A percentile compares a stretch with the other conserved stretches of the same genome.
Conservation (phyloP, 371 early-diverging fungal genomes). For the Circinella umbellata region DNA sequence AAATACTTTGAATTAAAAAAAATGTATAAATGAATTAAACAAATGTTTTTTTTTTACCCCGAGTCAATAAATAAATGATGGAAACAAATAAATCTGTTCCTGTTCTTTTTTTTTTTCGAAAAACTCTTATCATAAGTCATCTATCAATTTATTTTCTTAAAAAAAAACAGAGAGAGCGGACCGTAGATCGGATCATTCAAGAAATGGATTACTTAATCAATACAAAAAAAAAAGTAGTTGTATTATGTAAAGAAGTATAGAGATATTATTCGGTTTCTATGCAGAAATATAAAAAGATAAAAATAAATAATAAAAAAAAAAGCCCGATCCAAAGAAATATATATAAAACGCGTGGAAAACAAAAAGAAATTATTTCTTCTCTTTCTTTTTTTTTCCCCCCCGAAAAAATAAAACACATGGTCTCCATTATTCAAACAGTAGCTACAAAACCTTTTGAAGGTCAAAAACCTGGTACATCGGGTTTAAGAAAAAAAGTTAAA, state of each 20-base stretch:
- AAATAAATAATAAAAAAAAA: too few species aligned
- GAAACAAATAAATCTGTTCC: background rate
- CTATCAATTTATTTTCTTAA: too few species aligned
- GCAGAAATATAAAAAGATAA: background rate
- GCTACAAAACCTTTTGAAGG: constrained; percentile 78
- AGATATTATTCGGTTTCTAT: background rate
- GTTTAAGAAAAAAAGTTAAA: constrained; percentile 94
- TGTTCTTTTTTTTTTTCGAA: background rate
- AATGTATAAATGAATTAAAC: too few species aligned
- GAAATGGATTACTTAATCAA: background rate
- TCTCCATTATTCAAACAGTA: constrained; percentile 54
- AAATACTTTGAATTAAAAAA: too few species aligned
- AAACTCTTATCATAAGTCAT: too few species aligned
- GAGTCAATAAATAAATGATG: background rate
- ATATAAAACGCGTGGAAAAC: too few species aligned
- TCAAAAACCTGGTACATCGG: constrained; percentile 98
- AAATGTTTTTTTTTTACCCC: too few species aligned
- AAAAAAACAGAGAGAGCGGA: background rate
- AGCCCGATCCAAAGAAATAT: too few species aligned
- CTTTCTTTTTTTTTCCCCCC: background rate
- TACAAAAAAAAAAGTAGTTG: too few species aligned
- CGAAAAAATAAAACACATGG: constrained; percentile 13
- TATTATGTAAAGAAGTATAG: too few species aligned
- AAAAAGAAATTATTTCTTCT: background rate
- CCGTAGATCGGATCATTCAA: background rate